phyloP scores from a whole-genome alignment of 352 stramenopile species.

The Phytophthora melonis region DNA sequence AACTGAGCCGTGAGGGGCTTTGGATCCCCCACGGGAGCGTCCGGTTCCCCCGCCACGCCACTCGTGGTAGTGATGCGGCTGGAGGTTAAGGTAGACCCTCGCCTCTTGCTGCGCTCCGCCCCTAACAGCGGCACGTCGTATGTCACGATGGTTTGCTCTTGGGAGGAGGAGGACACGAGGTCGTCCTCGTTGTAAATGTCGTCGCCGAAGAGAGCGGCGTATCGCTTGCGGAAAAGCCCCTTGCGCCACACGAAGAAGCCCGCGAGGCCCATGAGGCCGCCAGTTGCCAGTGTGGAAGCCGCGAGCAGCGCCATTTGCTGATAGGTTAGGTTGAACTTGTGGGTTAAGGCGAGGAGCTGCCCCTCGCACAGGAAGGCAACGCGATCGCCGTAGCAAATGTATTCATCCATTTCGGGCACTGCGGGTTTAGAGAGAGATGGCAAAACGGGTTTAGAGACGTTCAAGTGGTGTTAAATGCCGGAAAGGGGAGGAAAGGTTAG shows the following conservation, averaged over 20 bases:
- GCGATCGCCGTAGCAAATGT: conserved; percentile 81
- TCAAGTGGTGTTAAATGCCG: not conserved
- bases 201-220: conserved; percentile 71
- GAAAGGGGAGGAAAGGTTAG: not conserved
- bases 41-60: conserved; percentile 33
- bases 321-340: conserved; percentile 84
- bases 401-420: conserved; percentile 48
- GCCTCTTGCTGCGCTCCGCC: conserved; percentile 11
- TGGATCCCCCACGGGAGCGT: conserved; percentile 18
- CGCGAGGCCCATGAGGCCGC: conserved; percentile 70
- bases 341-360: conserved; percentile 71
- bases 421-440: conserved; percentile 2
- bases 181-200: conserved; percentile 54
- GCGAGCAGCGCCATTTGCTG: conserved; percentile 73
- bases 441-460: conserved; percentile 4
- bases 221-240: conserved; percentile 75
- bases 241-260: conserved; percentile 80
- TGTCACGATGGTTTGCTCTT: no score
- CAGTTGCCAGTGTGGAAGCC: conserved; percentile 57
- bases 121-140: conserved; percentile 27
- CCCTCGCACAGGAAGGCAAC: conserved; percentile 79
- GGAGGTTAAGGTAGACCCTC: conserved; percentile 9
- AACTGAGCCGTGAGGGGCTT: conserved; percentile 47
- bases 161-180: not conserved
- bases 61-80: conserved; percentile 30